Conservation (phyloP, 805 yeast species). For the Brettanomyces bruxellensis region DNA sequence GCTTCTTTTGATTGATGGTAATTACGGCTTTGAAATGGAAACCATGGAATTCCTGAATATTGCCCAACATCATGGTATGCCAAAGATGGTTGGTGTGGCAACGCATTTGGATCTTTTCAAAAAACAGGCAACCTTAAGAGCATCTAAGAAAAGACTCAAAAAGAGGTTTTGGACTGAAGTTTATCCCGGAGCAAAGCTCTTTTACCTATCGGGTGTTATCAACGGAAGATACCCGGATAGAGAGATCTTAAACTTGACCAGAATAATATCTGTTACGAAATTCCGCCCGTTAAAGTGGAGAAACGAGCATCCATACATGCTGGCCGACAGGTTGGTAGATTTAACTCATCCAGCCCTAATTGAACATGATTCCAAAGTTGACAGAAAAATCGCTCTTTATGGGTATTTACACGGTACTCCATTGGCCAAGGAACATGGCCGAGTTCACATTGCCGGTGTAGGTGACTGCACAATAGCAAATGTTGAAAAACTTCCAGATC, state of each 20-base stretch:
- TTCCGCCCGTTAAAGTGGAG: slow-evolving; percentile 99
- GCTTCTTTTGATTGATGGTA: slow-evolving; percentile 84
- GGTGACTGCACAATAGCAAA: slow-evolving; percentile 76
- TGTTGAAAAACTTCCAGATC: slow-evolving; percentile 91
- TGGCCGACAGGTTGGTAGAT: slow-evolving; percentile 85
- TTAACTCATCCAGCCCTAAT: slow-evolving; percentile 84
- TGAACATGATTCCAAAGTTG: slow-evolving; percentile 72
- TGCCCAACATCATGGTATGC: slow-evolving; percentile 99
- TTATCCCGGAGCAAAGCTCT: slow-evolving; percentile 93
- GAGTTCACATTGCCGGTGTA: slow-evolving; percentile 90
- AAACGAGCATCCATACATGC: slow-evolving; percentile 91
- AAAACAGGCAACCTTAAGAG: slow-evolving; percentile 79
- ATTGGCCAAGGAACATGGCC: slow-evolving; percentile 53
- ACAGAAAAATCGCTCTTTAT: slow-evolving; percentile 82
- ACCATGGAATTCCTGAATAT: slow-evolving; percentile 96
- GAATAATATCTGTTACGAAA: slow-evolving; percentile 95
- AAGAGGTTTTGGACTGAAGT: slow-evolving; percentile 99
- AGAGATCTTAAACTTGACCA: slow-evolving; percentile 81
- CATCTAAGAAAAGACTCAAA: slow-evolving; percentile 84
- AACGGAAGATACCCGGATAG: slow-evolving; percentile 98
- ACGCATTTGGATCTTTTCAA: slow-evolving; percentile 94
- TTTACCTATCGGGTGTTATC: slow-evolving; percentile 88
- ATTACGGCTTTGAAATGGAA: slow-evolving; percentile 98
- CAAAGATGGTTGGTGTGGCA: slow-evolving; percentile 88
- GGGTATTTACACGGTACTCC: slow-evolving; percentile 96